phyloP scores from a whole-genome alignment of 805 yeast genomes.

The Saccharomycopsis guyanensis region DNA sequence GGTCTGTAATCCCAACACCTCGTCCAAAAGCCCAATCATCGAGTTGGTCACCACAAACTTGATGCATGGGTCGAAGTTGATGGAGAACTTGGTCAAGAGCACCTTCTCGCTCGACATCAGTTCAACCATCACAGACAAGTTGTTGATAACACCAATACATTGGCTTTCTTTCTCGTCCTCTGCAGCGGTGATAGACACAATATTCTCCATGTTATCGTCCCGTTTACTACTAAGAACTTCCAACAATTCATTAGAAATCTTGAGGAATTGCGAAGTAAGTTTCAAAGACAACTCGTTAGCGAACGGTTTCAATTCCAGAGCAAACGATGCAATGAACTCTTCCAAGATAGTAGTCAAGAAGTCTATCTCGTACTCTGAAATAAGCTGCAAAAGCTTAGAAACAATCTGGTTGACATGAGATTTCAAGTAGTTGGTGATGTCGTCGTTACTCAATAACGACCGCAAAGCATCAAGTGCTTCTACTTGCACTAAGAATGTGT shows the following conservation, averaged over 20 bases:
- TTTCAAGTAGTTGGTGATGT: constrained; percentile 64
- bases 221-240: constrained; percentile 35
- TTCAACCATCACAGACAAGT: constrained; percentile 65
- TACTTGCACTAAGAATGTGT: constrained; percentile 65
- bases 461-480: constrained; percentile 87
- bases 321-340: constrained; percentile 82
- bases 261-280: constrained; percentile 54
- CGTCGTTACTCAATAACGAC: constrained; percentile 60
- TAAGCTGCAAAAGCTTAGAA: constrained; percentile 67
- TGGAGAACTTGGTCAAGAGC: constrained; percentile 35
- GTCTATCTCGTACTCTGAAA: constrained; percentile 80
- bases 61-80: constrained; percentile 49
- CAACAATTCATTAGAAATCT: constrained; percentile 46
- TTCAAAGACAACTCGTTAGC: constrained; percentile 58
- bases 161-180: constrained; percentile 60
- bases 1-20: constrained; percentile 48
- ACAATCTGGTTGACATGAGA: constrained; percentile 71
- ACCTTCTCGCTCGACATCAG: constrained; percentile 42
- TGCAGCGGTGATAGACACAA: constrained; percentile 32
- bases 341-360: constrained; percentile 88
- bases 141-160: constrained; percentile 58
- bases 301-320: constrained; percentile 84
- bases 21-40: constrained; percentile 53
- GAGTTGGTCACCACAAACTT: constrained; percentile 52
- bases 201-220: constrained; percentile 23